phyloP scores from a whole-genome alignment of 2,329 filamentous ascomycete genomes.

The Aspergillus transmontanensis region DNA sequence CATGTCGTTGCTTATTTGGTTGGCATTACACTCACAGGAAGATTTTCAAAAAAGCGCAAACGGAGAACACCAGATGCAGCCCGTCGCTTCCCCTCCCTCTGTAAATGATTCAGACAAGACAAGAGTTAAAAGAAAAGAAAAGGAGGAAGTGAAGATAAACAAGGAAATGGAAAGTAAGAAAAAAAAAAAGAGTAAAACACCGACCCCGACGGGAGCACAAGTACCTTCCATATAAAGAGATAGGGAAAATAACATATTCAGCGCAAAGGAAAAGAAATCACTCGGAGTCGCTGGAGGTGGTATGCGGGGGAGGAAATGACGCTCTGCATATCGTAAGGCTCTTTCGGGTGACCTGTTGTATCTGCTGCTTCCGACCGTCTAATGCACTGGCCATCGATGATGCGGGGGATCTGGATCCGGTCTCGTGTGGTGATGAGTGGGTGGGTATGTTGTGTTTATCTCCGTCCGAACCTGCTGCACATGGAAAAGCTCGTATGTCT shows the following conservation, averaged over 20 bases:
- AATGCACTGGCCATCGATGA: slow-evolving; percentile 29
- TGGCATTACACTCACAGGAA: slow-evolving; percentile 34
- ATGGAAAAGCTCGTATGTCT: slow-evolving; percentile 71
- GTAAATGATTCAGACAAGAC: slow-evolving; percentile 24
- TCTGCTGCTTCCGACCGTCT: slow-evolving; percentile 27
- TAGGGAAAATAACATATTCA: slow-evolving; percentile 23
- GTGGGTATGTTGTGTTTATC: slow-evolving; percentile 61
- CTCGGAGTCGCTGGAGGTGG: slow-evolving; percentile 24
- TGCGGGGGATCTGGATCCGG: slow-evolving; percentile 26
- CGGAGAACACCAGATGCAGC: slow-evolving; percentile 32
- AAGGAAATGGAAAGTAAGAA: slow-evolving; percentile 15
- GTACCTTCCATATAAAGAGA: slow-evolving; percentile 30
- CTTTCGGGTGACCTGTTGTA: slow-evolving; percentile 22
- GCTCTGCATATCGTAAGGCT: slow-evolving; percentile 25
- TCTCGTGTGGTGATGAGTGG: slow-evolving; percentile 28
- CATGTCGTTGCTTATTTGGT: slow-evolving; percentile 33
- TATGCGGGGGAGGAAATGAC: slow-evolving; percentile 22
- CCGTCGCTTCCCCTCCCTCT: slow-evolving; percentile 31
- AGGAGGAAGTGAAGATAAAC: slow-evolving; percentile 10
- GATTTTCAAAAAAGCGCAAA: slow-evolving; percentile 25
- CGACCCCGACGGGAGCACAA: slow-evolving; percentile 26
- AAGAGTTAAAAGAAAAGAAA: slow-evolving; percentile 15
- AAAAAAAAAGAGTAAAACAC: slow-evolving; percentile 19
- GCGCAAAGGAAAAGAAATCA: slow-evolving; percentile 15
- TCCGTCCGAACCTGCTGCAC: slow-evolving; percentile 91